These are phyloP conservation scores for Fraxinus platypoda DNA, from an alignment of 305 asterid species.

Conservation along the genomic window DNA sequence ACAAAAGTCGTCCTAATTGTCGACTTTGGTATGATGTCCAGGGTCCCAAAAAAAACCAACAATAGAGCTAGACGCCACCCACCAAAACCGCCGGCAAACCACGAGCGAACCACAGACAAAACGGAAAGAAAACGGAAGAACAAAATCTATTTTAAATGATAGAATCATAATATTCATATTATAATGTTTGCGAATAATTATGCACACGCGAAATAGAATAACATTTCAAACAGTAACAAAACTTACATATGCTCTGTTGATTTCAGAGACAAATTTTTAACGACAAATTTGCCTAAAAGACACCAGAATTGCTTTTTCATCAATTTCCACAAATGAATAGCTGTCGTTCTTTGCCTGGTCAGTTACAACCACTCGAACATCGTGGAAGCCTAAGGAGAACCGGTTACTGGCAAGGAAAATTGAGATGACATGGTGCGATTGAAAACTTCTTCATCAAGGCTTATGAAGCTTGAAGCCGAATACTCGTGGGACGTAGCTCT, in stretches of 20 bases:
- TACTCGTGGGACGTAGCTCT: conserved; percentile 24
- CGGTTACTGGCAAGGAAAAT: neutral
- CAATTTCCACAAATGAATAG: neutral
- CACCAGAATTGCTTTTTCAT: neutral
- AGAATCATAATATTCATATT: neutral
- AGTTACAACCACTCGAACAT: neutral
- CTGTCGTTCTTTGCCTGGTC: neutral
- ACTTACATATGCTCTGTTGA: conserved; percentile 2
- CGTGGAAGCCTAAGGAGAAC: neutral
- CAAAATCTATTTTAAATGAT: neutral
- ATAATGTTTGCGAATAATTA: neutral
- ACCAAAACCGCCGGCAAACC: too few relatives aligned
- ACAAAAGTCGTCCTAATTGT: too few relatives aligned
- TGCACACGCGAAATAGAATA: neutral
- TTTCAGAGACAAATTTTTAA: neutral
- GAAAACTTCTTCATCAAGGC: conserved; percentile 8
- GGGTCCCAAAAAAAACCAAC: too few relatives aligned
- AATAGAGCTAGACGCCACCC: too few relatives aligned
- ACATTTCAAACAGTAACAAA: neutral
- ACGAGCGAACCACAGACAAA: too few relatives aligned
- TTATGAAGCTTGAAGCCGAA: conserved; percentile 34
- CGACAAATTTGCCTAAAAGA: neutral
- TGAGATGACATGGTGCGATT: neutral
- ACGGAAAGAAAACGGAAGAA: too few relatives aligned
- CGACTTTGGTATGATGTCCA: too few relatives aligned